phyloP scores from a whole-genome alignment of 1,284 basidiomycete species.

The Porogramme epimiltina region DNA sequence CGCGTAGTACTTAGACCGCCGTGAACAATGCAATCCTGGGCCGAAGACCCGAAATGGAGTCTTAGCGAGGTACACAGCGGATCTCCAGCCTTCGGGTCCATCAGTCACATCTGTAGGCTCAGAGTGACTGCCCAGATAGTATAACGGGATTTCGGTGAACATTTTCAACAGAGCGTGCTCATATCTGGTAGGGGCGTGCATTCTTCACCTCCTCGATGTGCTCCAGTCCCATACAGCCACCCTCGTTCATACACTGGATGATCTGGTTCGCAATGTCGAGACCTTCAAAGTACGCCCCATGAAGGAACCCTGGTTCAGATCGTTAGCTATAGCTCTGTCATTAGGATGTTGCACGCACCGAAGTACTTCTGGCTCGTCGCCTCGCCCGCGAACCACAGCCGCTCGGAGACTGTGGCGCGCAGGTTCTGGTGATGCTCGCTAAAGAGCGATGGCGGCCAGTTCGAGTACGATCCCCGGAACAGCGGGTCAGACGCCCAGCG shows the following conservation, averaged over 20 bases:
- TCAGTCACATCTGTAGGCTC: too few relatives aligned
- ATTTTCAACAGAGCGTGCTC: too few relatives aligned
- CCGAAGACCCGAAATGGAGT: too few relatives aligned
- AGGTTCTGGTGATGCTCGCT: constrained; percentile 55
- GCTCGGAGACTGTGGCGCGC: constrained; percentile 49
- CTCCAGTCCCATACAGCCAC: constrained; percentile 29
- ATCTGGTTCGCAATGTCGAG: constrained; percentile 36
- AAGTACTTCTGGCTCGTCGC: constrained; percentile 59
- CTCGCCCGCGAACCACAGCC: constrained; percentile 67
- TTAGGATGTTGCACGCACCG: constrained; percentile 37
- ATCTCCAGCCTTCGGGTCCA: too few relatives aligned
- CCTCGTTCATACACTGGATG: constrained; percentile 39
- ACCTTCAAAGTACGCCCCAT: constrained; percentile 38
- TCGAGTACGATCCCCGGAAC: constrained; percentile 68
- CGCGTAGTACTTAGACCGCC: too few relatives aligned
- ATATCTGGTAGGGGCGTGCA: constrained; percentile 11
- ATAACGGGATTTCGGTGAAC: too few relatives aligned
- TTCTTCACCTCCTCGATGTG: constrained; percentile 23
- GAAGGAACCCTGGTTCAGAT: constrained; percentile 32
- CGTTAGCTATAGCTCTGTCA: not conserved
- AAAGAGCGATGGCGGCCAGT: constrained; percentile 62
- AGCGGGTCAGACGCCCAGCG: constrained; percentile 58
- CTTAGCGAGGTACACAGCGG: too few relatives aligned
- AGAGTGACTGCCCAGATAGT: too few relatives aligned
- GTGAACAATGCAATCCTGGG: too few relatives aligned